phyloP scores from a whole-genome alignment of 768 basidiomycete genomes.

The Pleurotus ostreatus region DNA sequence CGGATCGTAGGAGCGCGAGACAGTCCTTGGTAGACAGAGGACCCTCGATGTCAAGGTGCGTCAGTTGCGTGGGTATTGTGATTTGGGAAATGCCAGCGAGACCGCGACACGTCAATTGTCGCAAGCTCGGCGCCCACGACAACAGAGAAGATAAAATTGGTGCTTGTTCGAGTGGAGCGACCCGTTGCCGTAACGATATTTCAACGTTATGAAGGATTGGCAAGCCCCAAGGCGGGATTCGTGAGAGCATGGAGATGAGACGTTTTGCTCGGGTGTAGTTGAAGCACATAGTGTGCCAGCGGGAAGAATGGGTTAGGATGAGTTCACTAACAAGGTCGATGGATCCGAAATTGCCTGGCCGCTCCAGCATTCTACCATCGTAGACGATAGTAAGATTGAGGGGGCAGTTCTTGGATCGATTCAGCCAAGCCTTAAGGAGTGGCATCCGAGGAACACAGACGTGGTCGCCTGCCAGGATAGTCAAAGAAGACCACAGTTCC shows the following conservation, averaged over 20 bases:
- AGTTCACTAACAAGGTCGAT: neutral
- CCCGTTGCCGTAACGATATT: neutral
- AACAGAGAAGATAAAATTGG: neutral
- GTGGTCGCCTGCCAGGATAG: neutral
- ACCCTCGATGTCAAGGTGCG: slow-evolving; percentile 3
- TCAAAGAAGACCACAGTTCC: neutral
- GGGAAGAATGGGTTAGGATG: neutral
- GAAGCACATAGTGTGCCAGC: slow-evolving; percentile 1
- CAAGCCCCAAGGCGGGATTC: slow-evolving; percentile 3
- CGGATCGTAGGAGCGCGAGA: neutral
- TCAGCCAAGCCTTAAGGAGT: slow-evolving; percentile 3
- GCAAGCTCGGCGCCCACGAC: neutral
- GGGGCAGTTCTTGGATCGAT: neutral
- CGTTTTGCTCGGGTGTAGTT: slow-evolving; percentile 1
- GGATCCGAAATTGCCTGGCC: slow-evolving; percentile 1
- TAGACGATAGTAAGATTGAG: neutral
- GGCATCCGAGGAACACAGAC: slow-evolving; percentile 2
- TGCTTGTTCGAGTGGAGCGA: neutral
- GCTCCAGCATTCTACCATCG: neutral
- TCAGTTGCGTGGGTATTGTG: neutral
- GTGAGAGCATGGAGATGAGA: neutral
- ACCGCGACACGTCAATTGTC: slow-evolving; percentile 1
- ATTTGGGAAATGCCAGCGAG: neutral
- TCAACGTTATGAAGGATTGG: slow-evolving; percentile 3
- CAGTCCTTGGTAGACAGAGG: slow-evolving; percentile 4